Evolutionary conservation across 345 rosid genomes (phyloP).

Genomic region (Populus pruinosa): DNA sequence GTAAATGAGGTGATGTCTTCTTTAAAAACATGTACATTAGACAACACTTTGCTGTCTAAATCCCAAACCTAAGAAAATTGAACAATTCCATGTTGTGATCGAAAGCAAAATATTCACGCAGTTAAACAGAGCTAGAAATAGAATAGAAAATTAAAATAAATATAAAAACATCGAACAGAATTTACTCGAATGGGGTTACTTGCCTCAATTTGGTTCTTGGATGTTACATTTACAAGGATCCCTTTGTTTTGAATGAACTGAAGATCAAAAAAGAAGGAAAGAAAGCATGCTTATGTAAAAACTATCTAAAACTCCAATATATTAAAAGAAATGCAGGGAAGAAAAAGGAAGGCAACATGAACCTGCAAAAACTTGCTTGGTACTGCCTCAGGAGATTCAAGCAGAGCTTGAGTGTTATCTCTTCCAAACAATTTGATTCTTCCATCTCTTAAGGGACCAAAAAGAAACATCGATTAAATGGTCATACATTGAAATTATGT

Average conservation of each 20-base stretch:
- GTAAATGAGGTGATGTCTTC: slow-evolving; percentile 62
- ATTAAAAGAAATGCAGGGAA: not conserved
- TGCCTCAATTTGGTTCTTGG: slow-evolving; percentile 75
- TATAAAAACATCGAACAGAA: not conserved
- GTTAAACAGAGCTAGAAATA: not conserved
- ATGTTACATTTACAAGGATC: slow-evolving; percentile 65
- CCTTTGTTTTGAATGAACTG: slow-evolving; percentile 79
- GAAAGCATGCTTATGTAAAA: not conserved
- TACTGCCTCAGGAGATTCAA: slow-evolving; percentile 55
- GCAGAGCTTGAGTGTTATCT: slow-evolving; percentile 63
- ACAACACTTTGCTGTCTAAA: slow-evolving; percentile 59
- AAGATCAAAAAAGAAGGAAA: not conserved
- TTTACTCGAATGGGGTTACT: slow-evolving; percentile 15
- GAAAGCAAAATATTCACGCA: too few species aligned
- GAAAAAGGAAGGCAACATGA: slow-evolving; percentile 12
- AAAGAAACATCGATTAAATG: not conserved
- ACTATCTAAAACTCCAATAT: not conserved
- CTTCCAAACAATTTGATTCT: slow-evolving; percentile 75
- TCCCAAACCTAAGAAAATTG: slow-evolving; percentile 68
- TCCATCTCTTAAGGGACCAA: slow-evolving; percentile 56
- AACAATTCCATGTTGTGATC: too few species aligned
- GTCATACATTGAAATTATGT: too few species aligned
- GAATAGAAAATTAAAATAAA: not conserved
- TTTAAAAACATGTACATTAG: slow-evolving; percentile 44
- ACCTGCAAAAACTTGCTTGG: slow-evolving; percentile 81